Conservation (phyloP, 1,284 basidiomycete genomes). For the Rhodofomes roseus region DNA sequence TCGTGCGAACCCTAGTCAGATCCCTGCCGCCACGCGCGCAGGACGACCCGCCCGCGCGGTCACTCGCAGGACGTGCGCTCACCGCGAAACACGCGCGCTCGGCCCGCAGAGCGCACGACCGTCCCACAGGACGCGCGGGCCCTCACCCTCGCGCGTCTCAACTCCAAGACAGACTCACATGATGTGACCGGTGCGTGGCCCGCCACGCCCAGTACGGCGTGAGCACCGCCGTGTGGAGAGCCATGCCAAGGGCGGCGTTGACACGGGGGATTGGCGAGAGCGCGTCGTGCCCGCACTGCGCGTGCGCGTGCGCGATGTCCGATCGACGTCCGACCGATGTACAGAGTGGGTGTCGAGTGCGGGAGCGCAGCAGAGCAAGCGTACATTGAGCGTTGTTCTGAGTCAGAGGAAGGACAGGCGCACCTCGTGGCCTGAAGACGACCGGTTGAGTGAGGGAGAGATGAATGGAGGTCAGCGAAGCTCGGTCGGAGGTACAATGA, state of each 20-base stretch:
- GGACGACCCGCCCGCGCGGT: too few relatives aligned
- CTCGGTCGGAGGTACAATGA: neutral
- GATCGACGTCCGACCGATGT: neutral
- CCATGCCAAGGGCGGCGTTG: constrained; percentile 28
- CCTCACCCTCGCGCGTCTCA: neutral
- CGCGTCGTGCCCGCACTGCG: constrained; percentile 31
- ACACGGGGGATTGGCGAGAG: constrained; percentile 19
- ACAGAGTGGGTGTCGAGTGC: neutral
- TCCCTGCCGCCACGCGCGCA: neutral
- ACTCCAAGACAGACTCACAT: constrained; percentile 13
- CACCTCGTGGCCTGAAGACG: constrained; percentile 23
- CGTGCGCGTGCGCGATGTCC: neutral
- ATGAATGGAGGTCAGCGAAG: neutral
- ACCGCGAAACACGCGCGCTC: too few relatives aligned
- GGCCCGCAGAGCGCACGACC: too few relatives aligned
- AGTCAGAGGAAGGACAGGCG: neutral
- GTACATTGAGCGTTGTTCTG: neutral
- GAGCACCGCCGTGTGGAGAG: constrained; percentile 38
- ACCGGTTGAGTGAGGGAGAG: neutral
- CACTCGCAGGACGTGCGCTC: too few relatives aligned
- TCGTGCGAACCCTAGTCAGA: too few relatives aligned
- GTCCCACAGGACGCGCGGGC: too few relatives aligned
- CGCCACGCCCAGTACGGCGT: constrained; percentile 51
- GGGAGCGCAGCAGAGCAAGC: too few relatives aligned
- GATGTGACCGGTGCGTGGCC: constrained; percentile 43